These are phyloP conservation scores for Lodderomyces oxycetoniae DNA, from an alignment of 1,139 yeast genomes.

Conservation along the genomic window DNA sequence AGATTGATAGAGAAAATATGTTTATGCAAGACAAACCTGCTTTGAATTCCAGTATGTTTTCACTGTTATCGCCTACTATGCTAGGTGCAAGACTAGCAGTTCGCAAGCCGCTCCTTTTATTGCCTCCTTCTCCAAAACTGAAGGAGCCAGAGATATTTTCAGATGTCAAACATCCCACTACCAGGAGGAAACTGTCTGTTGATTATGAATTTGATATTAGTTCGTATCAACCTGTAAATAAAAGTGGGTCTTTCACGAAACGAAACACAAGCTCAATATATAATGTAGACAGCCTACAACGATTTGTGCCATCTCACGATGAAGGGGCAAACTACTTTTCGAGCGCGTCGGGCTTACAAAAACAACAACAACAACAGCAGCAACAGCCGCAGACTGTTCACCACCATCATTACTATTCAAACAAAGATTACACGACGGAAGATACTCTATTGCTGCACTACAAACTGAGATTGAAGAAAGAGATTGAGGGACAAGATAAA, in stretches of 20 bases:
- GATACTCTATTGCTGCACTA: not conserved
- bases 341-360: not conserved
- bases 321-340: no score
- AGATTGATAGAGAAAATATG: no score
- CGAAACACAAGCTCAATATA: not conserved
- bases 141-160: not conserved
- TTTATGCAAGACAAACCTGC: no score
- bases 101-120: slow-evolving; percentile 22
- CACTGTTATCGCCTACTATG: slow-evolving; percentile 31
- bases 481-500: not conserved
- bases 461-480: no score
- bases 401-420: slow-evolving; percentile 40
- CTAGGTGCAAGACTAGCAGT: slow-evolving; percentile 39
- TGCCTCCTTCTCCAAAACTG: slow-evolving; percentile 21
- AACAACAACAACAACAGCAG: not conserved
- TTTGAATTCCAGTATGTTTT: slow-evolving; percentile 11
- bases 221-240: slow-evolving; percentile 8
- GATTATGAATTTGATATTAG: slow-evolving; percentile 25
- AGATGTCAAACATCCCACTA: not conserved
- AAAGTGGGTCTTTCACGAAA: not conserved
- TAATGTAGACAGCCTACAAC: not conserved
- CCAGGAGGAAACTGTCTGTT: slow-evolving; percentile 5
- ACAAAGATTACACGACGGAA: slow-evolving; percentile 1
- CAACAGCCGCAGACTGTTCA: slow-evolving; percentile 31
- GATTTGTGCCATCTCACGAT: not conserved